These are phyloP conservation scores for Starmerella khaoyaiensis DNA, from an alignment of 805 yeast genomes.

Conservation along the genomic window DNA sequence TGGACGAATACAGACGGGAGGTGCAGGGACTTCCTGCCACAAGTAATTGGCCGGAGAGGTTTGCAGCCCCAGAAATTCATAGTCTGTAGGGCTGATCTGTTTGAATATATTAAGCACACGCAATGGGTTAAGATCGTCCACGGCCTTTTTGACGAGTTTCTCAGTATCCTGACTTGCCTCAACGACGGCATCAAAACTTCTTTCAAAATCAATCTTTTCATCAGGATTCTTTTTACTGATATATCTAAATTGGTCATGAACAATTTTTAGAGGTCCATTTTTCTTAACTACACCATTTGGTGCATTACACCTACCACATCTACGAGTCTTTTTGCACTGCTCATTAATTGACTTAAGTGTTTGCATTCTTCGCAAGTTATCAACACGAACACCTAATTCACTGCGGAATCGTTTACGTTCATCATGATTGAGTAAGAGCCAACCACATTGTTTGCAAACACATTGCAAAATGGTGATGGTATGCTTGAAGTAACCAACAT, in stretches of 20 bases:
- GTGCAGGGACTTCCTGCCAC: conserved; percentile 96
- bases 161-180: conserved; percentile 76
- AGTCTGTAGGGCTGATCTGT: conserved; percentile 72
- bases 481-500: conserved; percentile 91
- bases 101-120: conserved; percentile 78
- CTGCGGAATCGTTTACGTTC: conserved; percentile 52
- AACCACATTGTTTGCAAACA: conserved; percentile 80
- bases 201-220: conserved; percentile 78
- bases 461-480: conserved; percentile 78
- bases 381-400: conserved; percentile 82
- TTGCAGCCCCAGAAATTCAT: conserved; percentile 85
- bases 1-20: conserved; percentile 97
- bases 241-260: conserved; percentile 94
- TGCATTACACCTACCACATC: conserved; percentile 66
- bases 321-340: conserved; percentile 89
- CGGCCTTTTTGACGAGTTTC: conserved; percentile 69
- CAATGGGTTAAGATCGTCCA: conserved; percentile 88
- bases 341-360: conserved; percentile 69
- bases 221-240: conserved; percentile 77
- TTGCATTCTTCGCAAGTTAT: conserved; percentile 84
- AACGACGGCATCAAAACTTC: conserved; percentile 65
- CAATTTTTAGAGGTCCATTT: conserved; percentile 89
- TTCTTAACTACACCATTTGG: conserved; percentile 94
- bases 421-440: conserved; percentile 58
- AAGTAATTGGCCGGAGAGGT: conserved; percentile 88